Evolutionary conservation across 306 rosid species (phyloP).

Genomic region (Cucurbita argyrosperma): DNA sequence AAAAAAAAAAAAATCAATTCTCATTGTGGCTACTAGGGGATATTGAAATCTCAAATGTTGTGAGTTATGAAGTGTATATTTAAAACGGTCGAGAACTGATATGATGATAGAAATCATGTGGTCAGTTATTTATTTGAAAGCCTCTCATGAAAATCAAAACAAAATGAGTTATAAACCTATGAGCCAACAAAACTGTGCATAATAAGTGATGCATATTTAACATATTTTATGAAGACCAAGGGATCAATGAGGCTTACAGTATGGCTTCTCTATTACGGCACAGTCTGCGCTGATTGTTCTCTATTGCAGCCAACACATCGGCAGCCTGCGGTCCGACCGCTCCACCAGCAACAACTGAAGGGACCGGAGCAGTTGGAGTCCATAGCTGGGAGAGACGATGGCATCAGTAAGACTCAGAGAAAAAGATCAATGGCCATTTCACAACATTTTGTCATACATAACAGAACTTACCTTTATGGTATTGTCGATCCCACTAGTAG

Average conservation of each 20-base stretch:
- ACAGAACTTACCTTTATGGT: conserved; percentile 63
- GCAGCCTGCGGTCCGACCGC: conserved; percentile 59
- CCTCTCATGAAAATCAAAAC: background rate
- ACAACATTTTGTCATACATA: background rate
- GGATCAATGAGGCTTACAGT: conserved; percentile 44
- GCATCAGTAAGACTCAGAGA: conserved; percentile 14
- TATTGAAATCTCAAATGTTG: background rate
- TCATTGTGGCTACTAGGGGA: background rate
- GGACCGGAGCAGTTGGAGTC: conserved; percentile 69
- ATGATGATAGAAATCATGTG: background rate
- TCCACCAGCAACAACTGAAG: conserved; percentile 70
- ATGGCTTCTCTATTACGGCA: conserved; percentile 51
- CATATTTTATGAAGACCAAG: background rate
- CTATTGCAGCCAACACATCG: conserved; percentile 52
- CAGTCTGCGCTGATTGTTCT: conserved; percentile 59
- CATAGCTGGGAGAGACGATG: conserved; percentile 45
- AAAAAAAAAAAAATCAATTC: too few species aligned
- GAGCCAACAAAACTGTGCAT: background rate
- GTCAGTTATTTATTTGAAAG: background rate
- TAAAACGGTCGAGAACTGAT: background rate
- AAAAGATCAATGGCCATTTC: background rate
- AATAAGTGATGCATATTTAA: background rate
- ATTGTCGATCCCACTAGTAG: conserved; percentile 88
- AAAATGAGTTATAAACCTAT: background rate
- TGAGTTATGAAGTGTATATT: background rate